Percentiles rank a stretch among this genome's conserved stretches.
phyloP scores from a whole-genome alignment of 73 alveolate species.

The Paramecium pentaurelia region DNA sequence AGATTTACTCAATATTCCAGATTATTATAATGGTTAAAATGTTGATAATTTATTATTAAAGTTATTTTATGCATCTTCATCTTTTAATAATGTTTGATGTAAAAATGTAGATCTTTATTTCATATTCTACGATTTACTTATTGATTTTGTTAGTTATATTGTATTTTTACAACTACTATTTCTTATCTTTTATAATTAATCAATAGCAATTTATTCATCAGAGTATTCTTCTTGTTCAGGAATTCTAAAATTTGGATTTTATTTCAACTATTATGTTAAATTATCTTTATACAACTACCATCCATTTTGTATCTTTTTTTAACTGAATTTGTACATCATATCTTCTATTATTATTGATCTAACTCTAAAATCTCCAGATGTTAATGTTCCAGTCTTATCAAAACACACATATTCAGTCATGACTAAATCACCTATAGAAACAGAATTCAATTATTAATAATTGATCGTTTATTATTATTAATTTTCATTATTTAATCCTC shows the following conservation, averaged over 20 bases:
- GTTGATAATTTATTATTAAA: neutral
- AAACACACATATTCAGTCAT: slow-evolving; percentile 41
- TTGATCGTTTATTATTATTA: neutral
- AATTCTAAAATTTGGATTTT: neutral
- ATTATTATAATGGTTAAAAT: neutral
- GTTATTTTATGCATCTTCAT: neutral
- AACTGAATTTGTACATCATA: neutral
- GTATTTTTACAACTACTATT: neutral
- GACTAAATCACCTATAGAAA: neutral
- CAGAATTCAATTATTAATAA: neutral
- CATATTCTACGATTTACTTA: neutral
- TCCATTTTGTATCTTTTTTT: neutral
- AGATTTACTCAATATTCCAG: neutral
- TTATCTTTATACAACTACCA: neutral
- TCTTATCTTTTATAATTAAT: neutral
- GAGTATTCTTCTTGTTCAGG: neutral
- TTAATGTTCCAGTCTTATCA: slow-evolving; percentile 29
- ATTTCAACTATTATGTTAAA: neutral
- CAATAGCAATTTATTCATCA: neutral
- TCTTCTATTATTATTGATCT: neutral
- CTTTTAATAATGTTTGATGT: neutral
- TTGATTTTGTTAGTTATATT: neutral
- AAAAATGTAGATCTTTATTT: neutral
- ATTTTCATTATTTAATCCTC: neutral
- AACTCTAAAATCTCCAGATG: slow-evolving; percentile 14